A percentile compares a stretch with the other conserved stretches of the same genome.
phyloP scores from a whole-genome alignment of 148 eudicot species.

The Salicornia ramosissima region DNA sequence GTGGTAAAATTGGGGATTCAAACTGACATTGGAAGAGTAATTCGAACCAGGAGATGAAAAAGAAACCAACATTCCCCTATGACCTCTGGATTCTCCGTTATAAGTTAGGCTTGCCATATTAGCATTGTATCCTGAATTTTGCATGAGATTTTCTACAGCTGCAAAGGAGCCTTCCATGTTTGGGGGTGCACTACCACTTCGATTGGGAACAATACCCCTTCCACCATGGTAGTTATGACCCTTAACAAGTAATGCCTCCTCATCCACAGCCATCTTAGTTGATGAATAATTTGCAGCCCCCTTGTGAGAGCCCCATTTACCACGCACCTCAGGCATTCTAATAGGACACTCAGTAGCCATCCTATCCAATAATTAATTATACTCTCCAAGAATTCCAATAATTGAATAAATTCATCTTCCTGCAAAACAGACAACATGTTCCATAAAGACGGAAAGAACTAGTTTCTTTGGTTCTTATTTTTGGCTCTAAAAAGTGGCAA shows the following conservation, averaged over 20 bases:
- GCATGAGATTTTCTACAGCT: conserved; percentile 58
- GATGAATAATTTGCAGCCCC: conserved; percentile 43
- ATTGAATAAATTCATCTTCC: conserved; percentile 19
- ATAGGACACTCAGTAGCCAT: conserved; percentile 92
- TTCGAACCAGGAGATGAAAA: conserved; percentile 45
- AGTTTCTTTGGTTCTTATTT: conserved; percentile 1
- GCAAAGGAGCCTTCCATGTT: conserved; percentile 80
- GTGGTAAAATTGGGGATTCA: conserved; percentile 49
- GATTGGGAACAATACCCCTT: conserved; percentile 46
- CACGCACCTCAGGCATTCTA: conserved; percentile 55
- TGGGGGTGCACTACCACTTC: conserved; percentile 90
- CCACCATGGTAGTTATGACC: conserved; percentile 37
- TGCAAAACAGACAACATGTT: conserved; percentile 21
- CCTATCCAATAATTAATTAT: conserved; percentile 16
- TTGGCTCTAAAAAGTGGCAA: conserved; percentile 1
- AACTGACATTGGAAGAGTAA: conserved; percentile 33
- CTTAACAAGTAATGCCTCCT: conserved; percentile 48
- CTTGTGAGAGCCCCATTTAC: conserved; percentile 55
- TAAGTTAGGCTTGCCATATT: conserved; percentile 30
- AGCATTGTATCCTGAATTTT: conserved; percentile 29
- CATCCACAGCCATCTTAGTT: conserved; percentile 41
- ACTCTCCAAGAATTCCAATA: conserved; percentile 22
- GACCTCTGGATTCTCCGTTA: conserved; percentile 25
- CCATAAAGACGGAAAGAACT: conserved; percentile 11
- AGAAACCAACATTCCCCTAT: conserved; percentile 39